Evolutionary conservation across 768 basidiomycete species (phyloP).

Genomic region (Mycena chlorophos): DNA sequence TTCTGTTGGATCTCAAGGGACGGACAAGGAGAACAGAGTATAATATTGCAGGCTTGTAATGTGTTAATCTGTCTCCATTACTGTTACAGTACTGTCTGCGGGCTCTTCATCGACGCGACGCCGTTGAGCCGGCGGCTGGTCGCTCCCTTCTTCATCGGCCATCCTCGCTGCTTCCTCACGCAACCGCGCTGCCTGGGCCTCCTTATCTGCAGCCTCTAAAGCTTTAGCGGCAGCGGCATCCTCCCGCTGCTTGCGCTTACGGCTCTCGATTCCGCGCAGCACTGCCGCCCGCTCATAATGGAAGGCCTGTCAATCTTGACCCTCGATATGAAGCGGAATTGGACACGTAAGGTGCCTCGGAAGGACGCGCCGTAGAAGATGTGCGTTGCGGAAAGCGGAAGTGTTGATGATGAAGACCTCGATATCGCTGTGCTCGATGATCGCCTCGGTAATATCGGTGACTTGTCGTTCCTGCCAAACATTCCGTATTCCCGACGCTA

Average conservation of each 20-base stretch:
- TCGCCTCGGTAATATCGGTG: constrained; percentile 2
- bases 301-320: background rate
- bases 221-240: background rate
- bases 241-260: background rate
- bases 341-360: constrained; percentile 3
- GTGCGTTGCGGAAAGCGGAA: constrained; percentile 28
- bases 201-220: no score
- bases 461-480: constrained; percentile 20
- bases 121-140: no score
- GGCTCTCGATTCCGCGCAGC: background rate
- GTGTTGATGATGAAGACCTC: constrained; percentile 24
- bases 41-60: no score
- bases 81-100: no score
- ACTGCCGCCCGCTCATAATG: background rate
- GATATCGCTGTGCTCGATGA: constrained; percentile 13
- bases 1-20: no score
- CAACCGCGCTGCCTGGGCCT: no score
- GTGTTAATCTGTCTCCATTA: no score
- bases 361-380: constrained; percentile 19
- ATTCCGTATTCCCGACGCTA: constrained; percentile 2
- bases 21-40: no score
- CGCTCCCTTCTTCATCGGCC: no score
- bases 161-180: no score
- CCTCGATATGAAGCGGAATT: background rate
- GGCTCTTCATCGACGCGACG: no score